Percentiles rank a stretch among this genome's conserved stretches.
These are phyloP conservation scores for Leptoxyphium fumago DNA, from an alignment of 2,329 filamentous ascomycete genomes.

Conservation along the genomic window DNA sequence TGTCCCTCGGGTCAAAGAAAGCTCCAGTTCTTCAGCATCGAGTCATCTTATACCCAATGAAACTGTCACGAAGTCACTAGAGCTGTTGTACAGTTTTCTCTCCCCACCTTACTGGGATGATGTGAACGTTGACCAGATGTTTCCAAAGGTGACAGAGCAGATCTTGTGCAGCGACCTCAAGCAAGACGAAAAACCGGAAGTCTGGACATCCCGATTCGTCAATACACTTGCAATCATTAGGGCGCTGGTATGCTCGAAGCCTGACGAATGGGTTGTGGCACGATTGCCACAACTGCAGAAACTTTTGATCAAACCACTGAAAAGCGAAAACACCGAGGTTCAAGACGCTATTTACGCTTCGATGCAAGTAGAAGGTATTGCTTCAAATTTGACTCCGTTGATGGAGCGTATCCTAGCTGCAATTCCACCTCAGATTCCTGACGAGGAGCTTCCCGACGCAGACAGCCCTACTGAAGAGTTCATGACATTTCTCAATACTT, in stretches of 20 bases:
- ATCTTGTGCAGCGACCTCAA: slow-evolving; percentile 61
- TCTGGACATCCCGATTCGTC: slow-evolving; percentile 73
- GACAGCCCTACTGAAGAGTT: slow-evolving; percentile 72
- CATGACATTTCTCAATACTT: slow-evolving; percentile 66
- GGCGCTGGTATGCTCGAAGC: slow-evolving; percentile 73
- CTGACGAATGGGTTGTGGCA: slow-evolving; percentile 78
- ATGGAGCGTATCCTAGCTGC: slow-evolving; percentile 76
- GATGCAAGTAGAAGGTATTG: slow-evolving; percentile 53
- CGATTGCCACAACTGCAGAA: slow-evolving; percentile 69
- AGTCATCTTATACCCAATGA: slow-evolving; percentile 47
- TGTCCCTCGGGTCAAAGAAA: slow-evolving; percentile 51
- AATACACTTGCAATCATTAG: slow-evolving; percentile 89
- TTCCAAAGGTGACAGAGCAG: slow-evolving; percentile 77
- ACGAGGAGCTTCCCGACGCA: slow-evolving; percentile 56
- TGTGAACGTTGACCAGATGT: slow-evolving; percentile 68
- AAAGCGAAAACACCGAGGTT: slow-evolving; percentile 78
- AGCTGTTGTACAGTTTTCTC: slow-evolving; percentile 68
- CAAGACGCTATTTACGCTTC: slow-evolving; percentile 78
- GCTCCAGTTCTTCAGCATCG: slow-evolving; percentile 30
- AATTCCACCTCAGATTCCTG: slow-evolving; percentile 61
- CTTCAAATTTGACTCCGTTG: slow-evolving; percentile 50
- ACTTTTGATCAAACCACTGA: slow-evolving; percentile 75
- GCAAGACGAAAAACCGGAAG: slow-evolving; percentile 42
- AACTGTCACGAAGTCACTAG: slow-evolving; percentile 71
- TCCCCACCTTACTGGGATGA: slow-evolving; percentile 85